Base-by-base conservation (phyloP, 148 eudicot species). In the Rhododendron mucronatum region DNA sequence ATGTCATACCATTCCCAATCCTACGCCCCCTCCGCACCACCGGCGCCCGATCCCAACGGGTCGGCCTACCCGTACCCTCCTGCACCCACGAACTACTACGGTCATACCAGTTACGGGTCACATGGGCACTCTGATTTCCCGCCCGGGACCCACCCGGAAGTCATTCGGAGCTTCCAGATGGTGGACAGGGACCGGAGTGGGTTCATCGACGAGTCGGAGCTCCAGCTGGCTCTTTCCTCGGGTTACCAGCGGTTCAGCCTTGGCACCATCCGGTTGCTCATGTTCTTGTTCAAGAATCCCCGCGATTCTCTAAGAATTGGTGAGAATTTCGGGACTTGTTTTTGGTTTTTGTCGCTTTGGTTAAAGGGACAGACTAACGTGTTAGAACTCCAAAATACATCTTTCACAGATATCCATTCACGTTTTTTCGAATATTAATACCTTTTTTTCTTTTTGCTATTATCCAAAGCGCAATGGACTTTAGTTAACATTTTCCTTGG, bases 181-280 rank as follows among this genome's bases (percentile, higher is more conserved):
- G 98, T 92, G 65, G 98, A 95, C 77, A 90, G 87, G 75, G 95
- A 95, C 83, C 87, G 88, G 23, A 95, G 95, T 53, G 98, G 98
- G 47, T 93, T 89, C 41, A 87, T 95, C 3, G 96, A 95, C n/a
- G 95, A 90, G 65, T 85, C 53, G 11, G 96, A 95, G 89, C 89
- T 95, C 16, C 95, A 90, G 44, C 88, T 82, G 81, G 93, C 98
- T 18, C 88, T 95, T 0, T 88, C 91, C 53, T 88, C 89, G 9
- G 90, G 86, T 78, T 95, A 93, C 85, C 93, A 93, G 84, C 83
- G 83, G 59, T 95, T 95, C 78, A 89, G 86, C 75, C 90, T 89
- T 69, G 89, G 92, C 63, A 94, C 98, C 74, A 85, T 95, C 82
- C 94, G 95, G 0, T 88, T 95, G 44, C 94, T 95, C 47, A 89